Base-by-base conservation (phyloP, 2,329 filamentous ascomycete species). In the Byssothecium circinans region DNA sequence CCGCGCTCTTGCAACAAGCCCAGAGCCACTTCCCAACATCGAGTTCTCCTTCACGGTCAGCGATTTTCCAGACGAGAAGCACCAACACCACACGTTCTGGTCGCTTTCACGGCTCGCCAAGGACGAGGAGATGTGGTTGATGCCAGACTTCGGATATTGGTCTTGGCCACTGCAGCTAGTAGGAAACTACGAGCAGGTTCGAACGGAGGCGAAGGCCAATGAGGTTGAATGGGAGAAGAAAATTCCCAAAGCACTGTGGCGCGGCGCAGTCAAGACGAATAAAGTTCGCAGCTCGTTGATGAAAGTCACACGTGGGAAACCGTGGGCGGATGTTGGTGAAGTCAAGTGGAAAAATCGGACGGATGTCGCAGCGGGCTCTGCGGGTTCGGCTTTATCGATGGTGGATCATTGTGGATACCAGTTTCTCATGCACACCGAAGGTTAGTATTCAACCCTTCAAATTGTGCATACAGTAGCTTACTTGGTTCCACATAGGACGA, bases 41-140 rank as follows among this genome's bases (percentile, higher is more conserved):
- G 67, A 78, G 54, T 76, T 84, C 58, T 70, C 77, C 36, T 71
- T 83, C 55, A 75, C 75, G 61, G 74, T 82, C 58, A 40, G 50
- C 37, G 54, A 57, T 25, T n/a, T 57, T 10, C 41, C 57, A 19
- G 46, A 61, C 27, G 36, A 43, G 19, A 38, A 37, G 18, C 49
- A 58, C 33, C 15, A 33, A 3, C 43, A 52, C 11, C 49, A 52
- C n/a, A 44, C 55, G 10, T 30, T 55, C 33, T 60, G 54, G 56
- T 37, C 47, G 3, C 53, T 58, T 30, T 49, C 58, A 5, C 45
- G 56, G 10, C 52, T 50, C 11, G 25, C 44, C 12, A 25, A 43
- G 5, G 56, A 60, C 27, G 34, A 42, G 4, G 50, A 58, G 18
- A 52, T 41, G 20, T 62, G 56, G 57, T 39, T 60, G 22, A 58